Evolutionary conservation across 2,329 filamentous ascomycete genomes (phyloP).

Genomic region (Calcarisporium arbuscula): DNA sequence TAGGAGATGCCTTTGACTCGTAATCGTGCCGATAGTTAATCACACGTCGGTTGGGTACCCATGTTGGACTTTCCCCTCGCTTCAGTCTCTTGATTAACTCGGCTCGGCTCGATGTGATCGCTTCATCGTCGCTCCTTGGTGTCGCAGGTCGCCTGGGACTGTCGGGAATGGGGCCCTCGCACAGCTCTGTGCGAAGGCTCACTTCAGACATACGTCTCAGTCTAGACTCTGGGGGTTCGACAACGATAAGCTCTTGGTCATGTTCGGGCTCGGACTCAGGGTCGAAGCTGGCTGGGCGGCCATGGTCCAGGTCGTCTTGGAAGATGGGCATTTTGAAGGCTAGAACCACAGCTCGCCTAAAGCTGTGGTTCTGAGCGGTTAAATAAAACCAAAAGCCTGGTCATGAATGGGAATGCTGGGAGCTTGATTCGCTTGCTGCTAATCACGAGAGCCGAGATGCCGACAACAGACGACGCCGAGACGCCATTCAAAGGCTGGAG

Average conservation of each 20-base stretch:
- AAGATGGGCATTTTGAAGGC: slow-evolving; percentile 50
- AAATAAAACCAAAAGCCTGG: slow-evolving; percentile 9
- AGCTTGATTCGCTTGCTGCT: no score
- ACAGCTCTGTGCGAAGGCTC: slow-evolving; percentile 54
- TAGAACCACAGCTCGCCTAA: slow-evolving; percentile 29
- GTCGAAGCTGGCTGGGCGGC: slow-evolving; percentile 18
- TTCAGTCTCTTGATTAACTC: slow-evolving; percentile 84
- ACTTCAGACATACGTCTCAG: slow-evolving; percentile 45
- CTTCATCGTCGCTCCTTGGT: slow-evolving; percentile 17
- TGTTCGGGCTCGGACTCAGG: no score
- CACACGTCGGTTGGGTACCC: slow-evolving; percentile 62
- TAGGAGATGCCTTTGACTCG: no score
- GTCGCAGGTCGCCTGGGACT: slow-evolving; percentile 24
- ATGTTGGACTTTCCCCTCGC: slow-evolving; percentile 67
- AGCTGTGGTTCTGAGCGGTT: slow-evolving; percentile 15
- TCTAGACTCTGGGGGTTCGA: slow-evolving; percentile 11
- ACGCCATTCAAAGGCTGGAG: no score
- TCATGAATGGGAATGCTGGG: no score
- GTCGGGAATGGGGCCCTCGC: slow-evolving; percentile 49
- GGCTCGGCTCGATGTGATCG: slow-evolving; percentile 53
- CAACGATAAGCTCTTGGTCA: slow-evolving; percentile 9
- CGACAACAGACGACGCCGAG: no score
- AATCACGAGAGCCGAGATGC: no score
- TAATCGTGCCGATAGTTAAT: no score
- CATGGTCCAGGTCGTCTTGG: slow-evolving; percentile 41